A percentile compares a stretch with the other conserved stretches of the same genome.
Evolutionary conservation across 2,329 filamentous ascomycete species (phyloP).

Genomic region (Mycosphaerella sp.): DNA sequence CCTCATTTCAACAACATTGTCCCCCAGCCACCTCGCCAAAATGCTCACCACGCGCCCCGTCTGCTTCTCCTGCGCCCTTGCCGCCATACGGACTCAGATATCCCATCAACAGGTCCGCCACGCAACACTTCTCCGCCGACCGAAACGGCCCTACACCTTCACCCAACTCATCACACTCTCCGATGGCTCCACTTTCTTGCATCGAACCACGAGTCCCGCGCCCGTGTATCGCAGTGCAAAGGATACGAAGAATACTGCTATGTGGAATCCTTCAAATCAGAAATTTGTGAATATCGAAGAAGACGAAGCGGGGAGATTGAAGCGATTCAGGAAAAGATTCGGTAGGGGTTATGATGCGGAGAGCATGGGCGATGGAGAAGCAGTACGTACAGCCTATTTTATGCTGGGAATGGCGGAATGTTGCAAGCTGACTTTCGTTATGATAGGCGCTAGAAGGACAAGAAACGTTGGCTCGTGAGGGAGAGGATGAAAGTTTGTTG

Average conservation of each 20-base stretch:
- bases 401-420: background rate
- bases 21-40: constrained; percentile 1
- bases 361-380: constrained; percentile 27
- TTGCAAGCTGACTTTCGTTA: constrained; percentile 21
- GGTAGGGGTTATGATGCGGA: constrained; percentile 73
- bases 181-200: constrained; percentile 78
- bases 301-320: constrained; percentile 86
- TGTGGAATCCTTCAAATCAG: constrained; percentile 84
- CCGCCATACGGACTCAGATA: constrained; percentile 5
- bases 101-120: constrained; percentile 57
- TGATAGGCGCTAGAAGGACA: constrained; percentile 43
- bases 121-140: constrained; percentile 78
- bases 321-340: constrained; percentile 77
- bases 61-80: background rate
- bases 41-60: background rate
- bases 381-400: constrained; percentile 19
- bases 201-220: constrained; percentile 67
- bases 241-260: constrained; percentile 78
- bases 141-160: constrained; percentile 91
- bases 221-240: constrained; percentile 60
- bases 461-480: constrained; percentile 37
- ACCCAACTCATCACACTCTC: constrained; percentile 92
- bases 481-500: constrained; percentile 50
- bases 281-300: constrained; percentile 83
- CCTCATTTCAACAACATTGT: background rate